Evolutionary conservation across 2,329 filamentous ascomycete genomes (phyloP), one percentile per base, ranked within the genome.

Genomic region (Sporothrix protearum): DNA sequence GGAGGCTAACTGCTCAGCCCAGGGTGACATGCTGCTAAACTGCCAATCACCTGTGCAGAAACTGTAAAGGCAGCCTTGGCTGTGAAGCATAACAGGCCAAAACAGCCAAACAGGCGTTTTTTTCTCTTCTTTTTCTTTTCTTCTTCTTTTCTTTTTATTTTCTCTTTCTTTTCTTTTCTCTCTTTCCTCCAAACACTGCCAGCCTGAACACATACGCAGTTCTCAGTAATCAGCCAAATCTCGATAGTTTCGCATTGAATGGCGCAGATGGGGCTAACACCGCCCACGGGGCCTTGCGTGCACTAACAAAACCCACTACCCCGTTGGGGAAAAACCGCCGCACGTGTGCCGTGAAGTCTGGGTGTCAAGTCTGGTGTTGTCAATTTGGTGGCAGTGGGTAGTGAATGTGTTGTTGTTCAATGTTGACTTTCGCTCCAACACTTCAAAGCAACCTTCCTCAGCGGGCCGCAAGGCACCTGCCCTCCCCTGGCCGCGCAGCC

Each of bases 221-320:
- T n/a, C n/a, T n/a, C n/a, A n/a, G n/a, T n/a, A n/a, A n/a, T 8
- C 22, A 53, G 14, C 42, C 14, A 5, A 49, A 33, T 25, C 16
- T 66, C 30, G 33, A 30, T 30, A n/a, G 2, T 39, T n/a, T 45
- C 39, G 61, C 61, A 66, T n/a, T 47, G n/a, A 45, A 25, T 45
- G 22, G 45, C 59, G 59, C 36, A 64, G 39, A 55, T 39, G 3
- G 45, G 64, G n/a, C 30, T 57, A 28, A 49, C 66, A 51, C 45
- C 10, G 45, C 30, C 42, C 63, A 25, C 64, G 64, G 64, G 64
- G 53, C 45, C 22, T 51, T 53, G 49, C 66, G 47, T 36, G n/a
- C 33, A 68, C 47, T 68, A 68, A 68, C 9, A 39, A 55, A 47
- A 68, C 19, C 45, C 33, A 39, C 61, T 66, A 47, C 61, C 61